Percentiles rank a stretch among this genome's conserved stretches.
These are phyloP conservation scores for Leccinum arenicola DNA, from an alignment of 768 basidiomycete species.

Conservation along the genomic window DNA sequence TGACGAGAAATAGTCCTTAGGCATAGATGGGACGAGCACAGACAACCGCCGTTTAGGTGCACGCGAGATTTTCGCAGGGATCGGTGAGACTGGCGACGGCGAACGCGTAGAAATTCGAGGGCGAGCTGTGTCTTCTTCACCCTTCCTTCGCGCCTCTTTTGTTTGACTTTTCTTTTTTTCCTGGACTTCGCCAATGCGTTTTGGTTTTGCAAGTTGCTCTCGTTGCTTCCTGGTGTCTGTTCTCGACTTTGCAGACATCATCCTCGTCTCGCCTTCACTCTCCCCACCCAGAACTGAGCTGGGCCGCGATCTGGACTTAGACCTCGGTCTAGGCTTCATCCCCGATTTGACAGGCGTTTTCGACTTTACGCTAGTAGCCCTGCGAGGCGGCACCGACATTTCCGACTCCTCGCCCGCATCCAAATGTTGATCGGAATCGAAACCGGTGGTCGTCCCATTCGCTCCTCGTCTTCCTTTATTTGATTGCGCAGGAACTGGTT, in stretches of 20 bases:
- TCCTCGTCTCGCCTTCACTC: constrained; percentile 2
- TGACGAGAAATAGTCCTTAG: constrained; percentile 24
- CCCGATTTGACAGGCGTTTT: constrained; percentile 25
- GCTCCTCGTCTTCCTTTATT: not conserved
- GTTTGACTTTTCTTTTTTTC: not conserved
- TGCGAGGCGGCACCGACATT: constrained; percentile 14
- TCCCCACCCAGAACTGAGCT: not conserved
- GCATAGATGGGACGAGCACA: constrained; percentile 28
- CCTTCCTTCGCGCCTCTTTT: not conserved
- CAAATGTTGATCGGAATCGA: constrained; percentile 1
- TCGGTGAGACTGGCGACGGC: constrained; percentile 4
- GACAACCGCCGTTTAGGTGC: constrained; percentile 22
- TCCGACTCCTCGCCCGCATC: not conserved
- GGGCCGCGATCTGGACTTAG: constrained; percentile 10
- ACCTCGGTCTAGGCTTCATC: constrained; percentile 25
- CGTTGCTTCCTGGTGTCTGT: not conserved
- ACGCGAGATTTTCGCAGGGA: not conserved
- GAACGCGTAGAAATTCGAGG: constrained; percentile 11
- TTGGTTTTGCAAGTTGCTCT: not conserved
- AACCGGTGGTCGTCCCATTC: not conserved
- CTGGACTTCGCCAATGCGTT: constrained; percentile 1
- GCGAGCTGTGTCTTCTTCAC: not conserved
- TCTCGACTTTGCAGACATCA: not conserved
- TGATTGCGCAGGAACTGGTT: not conserved
- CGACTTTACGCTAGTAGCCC: not conserved